A percentile compares a stretch with the other conserved stretches of the same genome.
Conservation (phyloP, 2,329 filamentous ascomycete species). For the Rhynchosporium secalis region DNA sequence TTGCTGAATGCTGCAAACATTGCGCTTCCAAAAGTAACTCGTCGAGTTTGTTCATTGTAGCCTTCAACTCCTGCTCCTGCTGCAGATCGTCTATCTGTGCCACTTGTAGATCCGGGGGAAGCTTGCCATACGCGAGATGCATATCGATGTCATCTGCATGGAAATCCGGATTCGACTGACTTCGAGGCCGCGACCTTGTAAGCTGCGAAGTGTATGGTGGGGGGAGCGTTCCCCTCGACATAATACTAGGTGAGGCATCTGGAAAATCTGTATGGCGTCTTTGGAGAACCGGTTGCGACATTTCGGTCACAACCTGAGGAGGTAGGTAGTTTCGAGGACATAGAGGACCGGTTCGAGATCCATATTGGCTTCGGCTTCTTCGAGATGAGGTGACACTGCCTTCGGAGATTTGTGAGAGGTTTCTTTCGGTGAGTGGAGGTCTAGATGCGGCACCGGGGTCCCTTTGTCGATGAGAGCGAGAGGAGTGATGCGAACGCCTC, state of each 20-base stretch:
- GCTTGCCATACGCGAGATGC: constrained; percentile 85
- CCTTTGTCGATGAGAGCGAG: constrained; percentile 31
- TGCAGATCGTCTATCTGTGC: constrained; percentile 11
- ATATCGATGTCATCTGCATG: constrained; percentile 67
- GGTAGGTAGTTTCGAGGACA: constrained; percentile 25
- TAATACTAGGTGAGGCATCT: constrained; percentile 15
- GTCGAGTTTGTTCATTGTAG: constrained; percentile 74
- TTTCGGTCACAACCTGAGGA: constrained; percentile 32
- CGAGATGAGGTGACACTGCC: constrained; percentile 31
- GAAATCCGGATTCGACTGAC: constrained; percentile 35
- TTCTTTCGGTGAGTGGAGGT: constrained; percentile 32
- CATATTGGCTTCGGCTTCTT: constrained; percentile 33
- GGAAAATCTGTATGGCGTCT: constrained; percentile 36
- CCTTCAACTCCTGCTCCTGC: constrained; percentile 60
- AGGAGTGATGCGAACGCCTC: constrained; percentile 38
- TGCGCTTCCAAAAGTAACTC: constrained; percentile 80
- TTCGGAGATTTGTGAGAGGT: constrained; percentile 33
- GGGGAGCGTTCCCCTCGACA: constrained; percentile 23
- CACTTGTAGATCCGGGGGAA: constrained; percentile 65
- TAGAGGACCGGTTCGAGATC: constrained; percentile 21
- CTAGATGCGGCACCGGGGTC: constrained; percentile 23
- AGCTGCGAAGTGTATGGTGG: constrained; percentile 29
- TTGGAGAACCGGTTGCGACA: constrained; percentile 25
- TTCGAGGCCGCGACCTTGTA: constrained; percentile 19
- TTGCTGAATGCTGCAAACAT: constrained; percentile 82